Base-by-base conservation (phyloP, 192 early-diverging fungal species). In the Rhizophlyctis rosea region DNA sequence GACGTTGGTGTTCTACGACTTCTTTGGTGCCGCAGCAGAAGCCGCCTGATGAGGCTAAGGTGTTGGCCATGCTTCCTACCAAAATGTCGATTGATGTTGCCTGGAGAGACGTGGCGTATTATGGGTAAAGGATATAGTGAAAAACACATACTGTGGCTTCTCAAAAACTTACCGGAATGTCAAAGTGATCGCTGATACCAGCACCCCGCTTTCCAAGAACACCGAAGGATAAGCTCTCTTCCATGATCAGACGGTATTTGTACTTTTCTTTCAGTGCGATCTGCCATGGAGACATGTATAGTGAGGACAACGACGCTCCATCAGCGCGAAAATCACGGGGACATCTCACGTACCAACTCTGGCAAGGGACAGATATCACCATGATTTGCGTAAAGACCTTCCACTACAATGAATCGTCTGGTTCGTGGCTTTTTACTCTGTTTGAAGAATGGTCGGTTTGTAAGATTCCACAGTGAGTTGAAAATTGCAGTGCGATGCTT, bases 181-280 rank as follows among this genome's bases (percentile, higher is more conserved):
- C 77, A 65, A 79, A 93, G 60, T 91, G 86, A 57, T 95, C 92
- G 23, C 92, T 88, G 55, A 95, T 69, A 44, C 96, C 96, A 24
- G 84, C 84, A n/a, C 96, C 96, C 14, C 81, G 83, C 69, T 85
- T 79, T 34, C 94, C 94, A 27, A 98, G 53, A 9, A 90, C 79
- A 48, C 96, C 96, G 78, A 98, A 82, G 0, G 93, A 95, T 57
- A 85, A 78, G 55, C 85, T 87, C 74, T 98, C 96, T 64, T 98
- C 96, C 51, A 98, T 72, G 62, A 98, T 91, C 34, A 98, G 78
- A 24, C 96, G 81, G 80, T 91, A 98, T 86, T 98, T 96, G 88
- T 93, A 94, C 72, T 90, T 86, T 50, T 91, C 82, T 80, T 96
- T 98, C 57, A 98, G 71, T 50, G 87, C 92, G 47, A 98, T 76